Evolutionary conservation across 2,329 filamentous ascomycete genomes (phyloP).

Genomic region (Fusarium verticillioides): DNA sequence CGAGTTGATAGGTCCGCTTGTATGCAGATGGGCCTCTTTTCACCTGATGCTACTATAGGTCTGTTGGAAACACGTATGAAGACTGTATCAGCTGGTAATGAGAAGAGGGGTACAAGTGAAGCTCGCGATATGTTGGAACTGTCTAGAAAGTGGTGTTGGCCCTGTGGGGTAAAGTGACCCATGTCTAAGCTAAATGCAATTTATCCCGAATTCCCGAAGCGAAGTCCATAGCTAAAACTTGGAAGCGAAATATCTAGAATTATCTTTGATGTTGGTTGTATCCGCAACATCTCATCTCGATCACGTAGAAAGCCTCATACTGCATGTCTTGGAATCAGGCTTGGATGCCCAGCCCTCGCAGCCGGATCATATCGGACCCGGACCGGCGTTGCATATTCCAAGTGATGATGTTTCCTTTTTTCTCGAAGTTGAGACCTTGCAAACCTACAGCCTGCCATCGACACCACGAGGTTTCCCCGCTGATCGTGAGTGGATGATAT

Average conservation of each 20-base stretch:
- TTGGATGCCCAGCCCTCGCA: constrained; percentile 14
- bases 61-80: constrained; percentile 8
- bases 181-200: constrained; percentile 14
- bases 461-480: constrained; percentile 42
- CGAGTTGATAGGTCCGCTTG: constrained; percentile 41
- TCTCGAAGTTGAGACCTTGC: neutral
- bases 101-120: constrained; percentile 22
- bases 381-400: constrained; percentile 24
- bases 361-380: constrained; percentile 41
- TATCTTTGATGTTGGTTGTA: neutral
- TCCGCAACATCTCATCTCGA: neutral
- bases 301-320: constrained; percentile 18
- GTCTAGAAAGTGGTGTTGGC: constrained; percentile 41
- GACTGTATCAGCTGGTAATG: neutral
- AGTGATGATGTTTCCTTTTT: neutral
- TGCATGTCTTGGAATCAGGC: constrained; percentile 12
- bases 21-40: constrained; percentile 17
- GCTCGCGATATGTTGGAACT: constrained; percentile 41
- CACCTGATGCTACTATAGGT: neutral
- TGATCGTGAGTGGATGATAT: constrained; percentile 42
- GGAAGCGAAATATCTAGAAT: constrained; percentile 29
- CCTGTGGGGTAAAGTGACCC: constrained; percentile 41
- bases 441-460: constrained; percentile 4
- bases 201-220: neutral
- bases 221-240: neutral